Base-by-base conservation (phyloP, 345 rosid species). In the Eucalyptus sp. region DNA sequence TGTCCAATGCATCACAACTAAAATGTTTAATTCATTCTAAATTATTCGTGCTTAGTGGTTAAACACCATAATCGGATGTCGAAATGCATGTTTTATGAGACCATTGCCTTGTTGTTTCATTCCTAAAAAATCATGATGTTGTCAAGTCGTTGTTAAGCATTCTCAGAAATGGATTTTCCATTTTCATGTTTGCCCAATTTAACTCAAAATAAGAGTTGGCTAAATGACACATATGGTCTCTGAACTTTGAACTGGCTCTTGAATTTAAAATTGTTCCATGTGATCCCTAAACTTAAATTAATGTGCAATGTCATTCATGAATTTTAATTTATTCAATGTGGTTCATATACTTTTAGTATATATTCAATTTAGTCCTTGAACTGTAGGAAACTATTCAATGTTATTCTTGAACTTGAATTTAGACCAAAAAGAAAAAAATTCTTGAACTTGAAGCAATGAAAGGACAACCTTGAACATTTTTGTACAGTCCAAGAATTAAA, bases 181-280 rank as follows among this genome's bases (percentile, higher is more conserved):
- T 76, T 76, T 76, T 11, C 84, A 10, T 71, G 44, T 33, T 17
- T 71, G 25, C 4, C 81, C 81, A 33, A 37, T 33, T 37, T 37
- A 71, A 71, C 80, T 68, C 80, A 6, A 10, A 71, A 33, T 71
- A 71, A 56, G 29, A 56, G 62, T 22, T 56, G 7, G 62, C 29
- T 22, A 56, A n/a, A 31, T 15, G 22, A 66, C 0, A 7, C 0
- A 0, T 15, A 31, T 31, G 43, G 22, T 66, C 41, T 8, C 3
- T 31, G 5, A 66, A 66, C 22, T 66, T 66, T 66, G 10, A 8
- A 7, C 4, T 14, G 1, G 17, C 29, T 22, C 6, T 56, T 56
- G 62, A 56, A 56, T 10, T 56, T 56, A 56, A 56, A 56, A 56
- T 4, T 64, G 10, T n/a, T 7, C 20, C 17, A 64, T n/a, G 37